Base-by-base conservation (phyloP, 306 rosid genomes). In the Nissolia schottii region DNA sequence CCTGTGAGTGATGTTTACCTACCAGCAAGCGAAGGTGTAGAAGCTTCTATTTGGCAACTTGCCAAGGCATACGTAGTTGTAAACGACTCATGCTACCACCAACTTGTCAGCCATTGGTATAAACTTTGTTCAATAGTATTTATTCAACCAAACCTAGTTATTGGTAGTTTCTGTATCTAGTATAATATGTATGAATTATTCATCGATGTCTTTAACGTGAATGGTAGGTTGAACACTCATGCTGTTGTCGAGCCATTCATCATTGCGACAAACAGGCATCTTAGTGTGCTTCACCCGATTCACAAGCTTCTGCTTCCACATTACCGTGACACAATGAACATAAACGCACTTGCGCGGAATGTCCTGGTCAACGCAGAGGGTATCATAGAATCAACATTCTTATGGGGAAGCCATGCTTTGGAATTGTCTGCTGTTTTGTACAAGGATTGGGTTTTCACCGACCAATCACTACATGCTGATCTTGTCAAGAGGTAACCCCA, bases 161-260 rank as follows among this genome's bases (percentile, higher is more conserved):
- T n/a, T n/a, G n/a, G n/a, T n/a, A n/a, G n/a, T n/a, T n/a, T n/a
- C n/a, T n/a, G n/a, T n/a, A n/a, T n/a, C n/a, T n/a, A n/a, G n/a
- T n/a, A n/a, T n/a, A n/a, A n/a, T n/a, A n/a, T n/a, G 9, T 34
- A 32, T 70, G 56, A 51, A 14, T 78, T 12, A 11, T 70, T n/a
- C n/a, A n/a, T n/a, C n/a, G n/a, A n/a, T n/a, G n/a, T n/a, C n/a
- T n/a, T n/a, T n/a, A n/a, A n/a, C n/a, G n/a, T n/a, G n/a, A n/a
- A n/a, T n/a, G n/a, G 84, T 67, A 89, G 91, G 95, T 64, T 92
- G 58, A 64, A 87, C 43, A 92, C 97, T 41, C 97, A 92, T 76
- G 96, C 93, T 16, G 88, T 71, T 13, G 84, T 88, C 23, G 96
- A 90, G 43, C 96, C 96, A 25, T 84, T 82, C 7, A 16, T 78